Percentiles rank a stretch among this genome's conserved stretches.
Conservation (phyloP, 495 filamentous ascomycete genomes). For the Monascus purpureus region DNA sequence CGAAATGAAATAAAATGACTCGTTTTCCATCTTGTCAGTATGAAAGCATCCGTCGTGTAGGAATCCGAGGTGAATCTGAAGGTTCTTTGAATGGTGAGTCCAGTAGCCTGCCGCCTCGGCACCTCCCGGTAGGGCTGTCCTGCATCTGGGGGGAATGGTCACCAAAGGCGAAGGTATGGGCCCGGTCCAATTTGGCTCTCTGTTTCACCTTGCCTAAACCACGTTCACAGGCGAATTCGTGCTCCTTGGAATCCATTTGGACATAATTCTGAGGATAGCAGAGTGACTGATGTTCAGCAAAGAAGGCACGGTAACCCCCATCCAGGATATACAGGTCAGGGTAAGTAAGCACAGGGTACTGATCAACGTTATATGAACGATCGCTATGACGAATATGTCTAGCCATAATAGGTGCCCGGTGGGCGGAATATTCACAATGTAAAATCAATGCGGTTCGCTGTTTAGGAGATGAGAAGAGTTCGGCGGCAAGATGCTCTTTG, state of each 20-base stretch:
- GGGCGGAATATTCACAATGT: conserved; percentile 97
- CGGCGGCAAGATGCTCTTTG: conserved; percentile 67
- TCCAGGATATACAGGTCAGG: conserved; percentile 96
- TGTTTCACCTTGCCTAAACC: conserved; percentile 80
- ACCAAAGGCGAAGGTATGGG: conserved; percentile 88
- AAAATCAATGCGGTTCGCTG: conserved; percentile 71
- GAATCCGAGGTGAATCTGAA: conserved; percentile 38
- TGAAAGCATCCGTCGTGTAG: conserved; percentile 58
- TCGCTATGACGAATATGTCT: conserved; percentile 73
- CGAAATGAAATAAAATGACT: too few relatives aligned
- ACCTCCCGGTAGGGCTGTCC: conserved; percentile 63
- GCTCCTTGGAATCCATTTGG: conserved; percentile 82
- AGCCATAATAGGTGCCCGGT: conserved; percentile 88
- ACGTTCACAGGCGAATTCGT: conserved; percentile 81
- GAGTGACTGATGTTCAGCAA: conserved; percentile 53
- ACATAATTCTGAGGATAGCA: conserved; percentile 94
- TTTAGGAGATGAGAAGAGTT: conserved; percentile 58
- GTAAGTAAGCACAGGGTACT: conserved; percentile 78
- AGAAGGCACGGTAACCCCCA: conserved; percentile 92
- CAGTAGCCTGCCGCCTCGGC: conserved; percentile 27
- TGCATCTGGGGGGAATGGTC: conserved; percentile 54
- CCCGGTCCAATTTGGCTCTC: conserved; percentile 68
- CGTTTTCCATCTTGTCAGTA: too few relatives aligned
- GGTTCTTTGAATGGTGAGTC: conserved; percentile 41
- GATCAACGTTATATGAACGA: conserved; percentile 63